These are phyloP conservation scores for Pythium dissimile DNA, from an alignment of 352 stramenopile species.

Conservation along the genomic window DNA sequence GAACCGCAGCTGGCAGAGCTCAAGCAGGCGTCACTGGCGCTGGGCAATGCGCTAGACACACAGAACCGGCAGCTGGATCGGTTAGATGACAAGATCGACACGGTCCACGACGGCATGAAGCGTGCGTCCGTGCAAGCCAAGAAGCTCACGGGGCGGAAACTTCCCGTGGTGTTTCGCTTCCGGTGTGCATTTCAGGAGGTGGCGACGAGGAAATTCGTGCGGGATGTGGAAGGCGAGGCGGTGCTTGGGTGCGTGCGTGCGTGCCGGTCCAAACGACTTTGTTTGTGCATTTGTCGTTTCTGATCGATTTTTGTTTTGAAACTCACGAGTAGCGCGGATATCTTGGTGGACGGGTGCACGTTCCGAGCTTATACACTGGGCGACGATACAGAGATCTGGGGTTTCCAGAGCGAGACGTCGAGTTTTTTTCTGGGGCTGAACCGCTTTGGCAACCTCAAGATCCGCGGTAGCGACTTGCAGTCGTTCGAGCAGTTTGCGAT, in stretches of 20 bases:
- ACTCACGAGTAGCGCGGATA: slow-evolving; percentile 39
- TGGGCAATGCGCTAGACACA: slow-evolving; percentile 53
- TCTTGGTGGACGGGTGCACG: slow-evolving; percentile 53
- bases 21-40: slow-evolving; percentile 58
- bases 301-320: not conserved
- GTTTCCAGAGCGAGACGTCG: slow-evolving; percentile 70
- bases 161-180: slow-evolving; percentile 47
- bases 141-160: slow-evolving; percentile 36
- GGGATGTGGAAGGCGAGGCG: slow-evolving; percentile 54
- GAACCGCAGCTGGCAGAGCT: slow-evolving; percentile 59
- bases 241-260: slow-evolving; percentile 41
- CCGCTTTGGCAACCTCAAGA: slow-evolving; percentile 60
- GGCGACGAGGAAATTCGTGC: slow-evolving; percentile 44
- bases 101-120: slow-evolving; percentile 67
- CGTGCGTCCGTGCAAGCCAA: slow-evolving; percentile 61
- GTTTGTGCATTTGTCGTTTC: not conserved
- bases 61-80: slow-evolving; percentile 65
- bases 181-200: slow-evolving; percentile 73
- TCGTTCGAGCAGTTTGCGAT: slow-evolving; percentile 81
- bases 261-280: not conserved
- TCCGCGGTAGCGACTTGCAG: slow-evolving; percentile 50
- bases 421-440: slow-evolving; percentile 72
- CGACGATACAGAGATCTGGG: slow-evolving; percentile 77
- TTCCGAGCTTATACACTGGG: slow-evolving; percentile 74
- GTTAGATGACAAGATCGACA: slow-evolving; percentile 60